Conservation (phyloP, 768 basidiomycete species). For the Auricularia sp. region DNA sequence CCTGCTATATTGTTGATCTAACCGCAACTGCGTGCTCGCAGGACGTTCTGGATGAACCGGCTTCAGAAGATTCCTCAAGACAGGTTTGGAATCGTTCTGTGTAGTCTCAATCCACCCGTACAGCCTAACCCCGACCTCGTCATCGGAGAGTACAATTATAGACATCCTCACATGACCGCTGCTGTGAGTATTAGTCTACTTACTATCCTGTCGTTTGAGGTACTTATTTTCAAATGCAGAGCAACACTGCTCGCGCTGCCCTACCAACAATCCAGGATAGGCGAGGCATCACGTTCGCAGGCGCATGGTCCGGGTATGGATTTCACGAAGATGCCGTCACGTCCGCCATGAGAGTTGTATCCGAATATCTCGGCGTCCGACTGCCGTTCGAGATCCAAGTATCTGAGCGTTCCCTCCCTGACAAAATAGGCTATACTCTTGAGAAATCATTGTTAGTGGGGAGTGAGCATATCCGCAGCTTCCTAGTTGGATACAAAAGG, state of each 20-base stretch:
- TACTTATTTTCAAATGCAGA: conserved; percentile 4
- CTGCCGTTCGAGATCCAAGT: neutral
- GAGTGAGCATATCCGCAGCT: too few species aligned
- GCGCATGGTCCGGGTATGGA: conserved; percentile 29
- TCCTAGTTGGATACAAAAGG: too few species aligned
- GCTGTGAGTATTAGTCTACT: neutral
- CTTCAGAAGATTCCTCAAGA: conserved; percentile 23
- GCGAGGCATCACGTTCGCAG: conserved; percentile 22
- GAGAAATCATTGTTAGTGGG: too few species aligned
- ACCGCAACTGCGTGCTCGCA: too few species aligned
- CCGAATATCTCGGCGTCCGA: neutral
- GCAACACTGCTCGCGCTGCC: conserved; percentile 17
- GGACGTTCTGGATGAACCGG: conserved; percentile 21
- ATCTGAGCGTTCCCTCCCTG: neutral
- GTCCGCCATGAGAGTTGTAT: conserved; percentile 13
- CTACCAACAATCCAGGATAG: conserved; percentile 24
- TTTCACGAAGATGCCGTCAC: conserved; percentile 30
- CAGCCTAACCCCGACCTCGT: neutral
- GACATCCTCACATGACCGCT: neutral
- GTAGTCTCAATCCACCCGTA: conserved; percentile 28
- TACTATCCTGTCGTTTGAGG: too few species aligned
- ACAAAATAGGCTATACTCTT: too few species aligned
- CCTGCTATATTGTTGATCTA: too few species aligned
- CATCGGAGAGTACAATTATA: neutral
- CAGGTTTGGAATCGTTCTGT: conserved; percentile 22